Evolutionary conservation across 2,329 filamentous ascomycete genomes (phyloP).

Genomic region (Cordyceps javanica): DNA sequence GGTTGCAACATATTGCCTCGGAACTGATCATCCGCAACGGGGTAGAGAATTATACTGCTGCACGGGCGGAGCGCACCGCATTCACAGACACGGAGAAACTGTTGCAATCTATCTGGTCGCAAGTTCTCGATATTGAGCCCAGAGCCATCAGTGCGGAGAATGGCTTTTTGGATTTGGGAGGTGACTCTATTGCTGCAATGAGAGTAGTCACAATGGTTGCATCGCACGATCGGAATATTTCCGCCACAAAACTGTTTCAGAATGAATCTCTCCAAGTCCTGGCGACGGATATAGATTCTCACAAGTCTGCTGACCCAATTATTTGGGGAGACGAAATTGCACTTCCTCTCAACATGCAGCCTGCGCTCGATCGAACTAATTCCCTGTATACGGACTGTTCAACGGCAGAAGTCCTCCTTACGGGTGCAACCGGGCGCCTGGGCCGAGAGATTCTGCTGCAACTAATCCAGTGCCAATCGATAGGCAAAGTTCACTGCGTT

Average conservation of each 20-base stretch:
- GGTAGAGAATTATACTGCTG: not conserved
- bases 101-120: not conserved
- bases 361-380: too few species aligned
- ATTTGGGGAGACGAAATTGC: not conserved
- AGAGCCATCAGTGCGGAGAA: conserved; percentile 12
- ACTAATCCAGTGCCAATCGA: not conserved
- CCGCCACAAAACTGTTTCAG: not conserved
- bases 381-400: not conserved
- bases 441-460: not conserved
- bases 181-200: conserved; percentile 44
- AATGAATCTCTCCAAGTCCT: not conserved
- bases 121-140: not conserved
- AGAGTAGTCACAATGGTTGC: conserved; percentile 24
- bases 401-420: not conserved
- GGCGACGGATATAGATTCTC: not conserved
- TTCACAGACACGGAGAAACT: not conserved
- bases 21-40: not conserved
- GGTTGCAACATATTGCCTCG: not conserved
- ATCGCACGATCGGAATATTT: not conserved
- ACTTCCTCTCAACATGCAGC: not conserved
- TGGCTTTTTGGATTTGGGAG: not conserved
- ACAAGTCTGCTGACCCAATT: not conserved
- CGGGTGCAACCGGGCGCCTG: not conserved
- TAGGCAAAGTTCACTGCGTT: not conserved
- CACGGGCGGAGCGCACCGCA: too few species aligned